Evolutionary conservation across 257 asterid species (phyloP).

Genomic region (Osmanthus fragrans): DNA sequence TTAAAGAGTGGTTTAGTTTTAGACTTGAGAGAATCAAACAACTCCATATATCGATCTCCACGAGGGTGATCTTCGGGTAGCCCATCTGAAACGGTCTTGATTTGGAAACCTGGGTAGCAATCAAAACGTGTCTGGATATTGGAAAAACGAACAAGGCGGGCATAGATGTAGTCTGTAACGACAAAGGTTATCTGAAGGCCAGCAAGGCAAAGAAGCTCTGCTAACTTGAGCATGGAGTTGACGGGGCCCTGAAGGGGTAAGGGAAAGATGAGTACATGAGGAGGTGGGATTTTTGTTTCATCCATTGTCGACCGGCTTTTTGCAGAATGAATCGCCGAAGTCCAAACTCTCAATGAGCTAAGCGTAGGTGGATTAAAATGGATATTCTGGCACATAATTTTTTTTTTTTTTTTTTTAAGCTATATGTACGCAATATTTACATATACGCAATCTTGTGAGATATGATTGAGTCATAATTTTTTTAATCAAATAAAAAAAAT

Average conservation of each 20-base stretch:
- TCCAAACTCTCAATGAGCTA: no score
- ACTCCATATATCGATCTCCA: conserved; percentile 41
- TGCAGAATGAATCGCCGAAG: neutral
- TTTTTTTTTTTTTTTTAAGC: no score
- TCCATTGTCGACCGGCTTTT: conserved; percentile 12
- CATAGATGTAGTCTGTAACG: conserved; percentile 45
- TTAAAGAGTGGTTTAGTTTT: conserved; percentile 42
- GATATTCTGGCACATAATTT: no score
- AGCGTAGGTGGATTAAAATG: no score
- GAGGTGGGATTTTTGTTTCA: conserved; percentile 6
- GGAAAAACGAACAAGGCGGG: conserved; percentile 46
- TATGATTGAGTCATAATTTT: no score
- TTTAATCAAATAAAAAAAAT: no score
- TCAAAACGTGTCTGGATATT: conserved; percentile 41
- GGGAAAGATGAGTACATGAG: conserved; percentile 65
- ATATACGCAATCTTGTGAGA: no score
- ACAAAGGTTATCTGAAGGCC: conserved; percentile 53
- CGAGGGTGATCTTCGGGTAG: conserved; percentile 52
- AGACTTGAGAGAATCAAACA: conserved; percentile 45
- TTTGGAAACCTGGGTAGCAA: conserved; percentile 40
- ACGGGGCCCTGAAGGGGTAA: conserved; percentile 72
- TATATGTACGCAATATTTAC: no score
- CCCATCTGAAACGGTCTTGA: conserved; percentile 57
- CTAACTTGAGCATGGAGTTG: conserved; percentile 64
- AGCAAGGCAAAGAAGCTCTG: conserved; percentile 53